phyloP scores from a whole-genome alignment of 2,329 filamentous ascomycete species.

The Paracamarosporium sp. region DNA sequence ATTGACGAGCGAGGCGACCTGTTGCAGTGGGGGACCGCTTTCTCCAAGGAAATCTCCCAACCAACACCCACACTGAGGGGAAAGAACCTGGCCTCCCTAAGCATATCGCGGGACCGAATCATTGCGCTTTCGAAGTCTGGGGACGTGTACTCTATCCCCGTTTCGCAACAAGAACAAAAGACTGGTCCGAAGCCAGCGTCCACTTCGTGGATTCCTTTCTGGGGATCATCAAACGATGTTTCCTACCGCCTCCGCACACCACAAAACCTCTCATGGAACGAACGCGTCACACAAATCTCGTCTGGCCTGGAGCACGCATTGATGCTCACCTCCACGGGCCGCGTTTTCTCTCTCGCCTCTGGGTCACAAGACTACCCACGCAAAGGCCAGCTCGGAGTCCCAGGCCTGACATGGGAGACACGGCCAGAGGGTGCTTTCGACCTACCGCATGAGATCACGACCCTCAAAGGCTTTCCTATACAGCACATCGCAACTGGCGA shows the following conservation, averaged over 20 bases:
- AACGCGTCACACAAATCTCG: slow-evolving; percentile 76
- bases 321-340: slow-evolving; percentile 81
- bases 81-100: slow-evolving; percentile 78
- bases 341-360: slow-evolving; percentile 87
- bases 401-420: slow-evolving; percentile 80
- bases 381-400: slow-evolving; percentile 85
- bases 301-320: slow-evolving; percentile 86
- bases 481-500: slow-evolving; percentile 82
- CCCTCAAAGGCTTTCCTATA: slow-evolving; percentile 74
- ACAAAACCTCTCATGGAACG: slow-evolving; percentile 67
- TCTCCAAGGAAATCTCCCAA: slow-evolving; percentile 66
- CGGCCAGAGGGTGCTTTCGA: slow-evolving; percentile 81
- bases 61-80: slow-evolving; percentile 78
- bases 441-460: slow-evolving; percentile 78
- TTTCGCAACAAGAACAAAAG: slow-evolving; percentile 74
- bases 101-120: slow-evolving; percentile 82
- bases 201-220: slow-evolving; percentile 76
- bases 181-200: slow-evolving; percentile 69
- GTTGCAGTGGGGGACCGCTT: slow-evolving; percentile 88
- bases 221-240: slow-evolving; percentile 65
- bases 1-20: slow-evolving; percentile 88
- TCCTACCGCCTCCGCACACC: slow-evolving; percentile 79
- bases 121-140: slow-evolving; percentile 78
- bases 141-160: slow-evolving; percentile 83
- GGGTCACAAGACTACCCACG: slow-evolving; percentile 79